These are phyloP conservation scores for Diaporthe helianthi DNA, from an alignment of 2,329 filamentous ascomycete genomes.

Conservation along the genomic window DNA sequence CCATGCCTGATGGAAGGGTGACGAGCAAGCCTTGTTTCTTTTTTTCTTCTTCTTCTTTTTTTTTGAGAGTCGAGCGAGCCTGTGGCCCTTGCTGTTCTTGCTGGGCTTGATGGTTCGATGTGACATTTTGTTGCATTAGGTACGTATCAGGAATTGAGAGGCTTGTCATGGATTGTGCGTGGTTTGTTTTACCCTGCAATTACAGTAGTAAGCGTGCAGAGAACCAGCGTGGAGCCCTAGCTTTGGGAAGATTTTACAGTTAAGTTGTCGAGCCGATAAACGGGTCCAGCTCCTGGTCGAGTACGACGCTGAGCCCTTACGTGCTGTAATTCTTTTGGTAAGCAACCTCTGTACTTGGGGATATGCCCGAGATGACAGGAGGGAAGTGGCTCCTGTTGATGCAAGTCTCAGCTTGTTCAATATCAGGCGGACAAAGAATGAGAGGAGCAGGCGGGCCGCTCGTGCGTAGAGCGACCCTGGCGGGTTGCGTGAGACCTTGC, in stretches of 20 bases:
- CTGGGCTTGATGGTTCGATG: constrained; percentile 14
- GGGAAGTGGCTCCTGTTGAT: neutral
- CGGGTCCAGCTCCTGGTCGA: constrained; percentile 11
- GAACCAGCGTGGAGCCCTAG: constrained; percentile 8
- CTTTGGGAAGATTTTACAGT: neutral
- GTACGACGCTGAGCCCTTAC: constrained; percentile 2
- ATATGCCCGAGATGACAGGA: constrained; percentile 20
- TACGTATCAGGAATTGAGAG: neutral
- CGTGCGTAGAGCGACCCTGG: constrained; percentile 14
- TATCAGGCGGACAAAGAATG: neutral
- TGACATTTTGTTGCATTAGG: constrained; percentile 19
- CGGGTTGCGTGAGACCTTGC: constrained; percentile 17
- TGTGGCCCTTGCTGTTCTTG: constrained; percentile 16
- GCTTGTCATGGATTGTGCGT: neutral
- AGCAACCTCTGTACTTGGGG: constrained; percentile 14
- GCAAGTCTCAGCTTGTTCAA: neutral
- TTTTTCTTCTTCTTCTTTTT: neutral
- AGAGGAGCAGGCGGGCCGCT: constrained; percentile 21
- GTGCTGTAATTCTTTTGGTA: neutral
- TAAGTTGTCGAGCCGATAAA: constrained; percentile 3
- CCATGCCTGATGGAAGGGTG: constrained; percentile 29
- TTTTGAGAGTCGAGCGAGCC: constrained; percentile 10
- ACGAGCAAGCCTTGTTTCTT: constrained; percentile 23
- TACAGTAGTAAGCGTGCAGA: neutral
- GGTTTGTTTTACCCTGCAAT: neutral